Base-by-base conservation (phyloP, 163 green algal species). In the Chlamydomonas reinhardtii region DNA sequence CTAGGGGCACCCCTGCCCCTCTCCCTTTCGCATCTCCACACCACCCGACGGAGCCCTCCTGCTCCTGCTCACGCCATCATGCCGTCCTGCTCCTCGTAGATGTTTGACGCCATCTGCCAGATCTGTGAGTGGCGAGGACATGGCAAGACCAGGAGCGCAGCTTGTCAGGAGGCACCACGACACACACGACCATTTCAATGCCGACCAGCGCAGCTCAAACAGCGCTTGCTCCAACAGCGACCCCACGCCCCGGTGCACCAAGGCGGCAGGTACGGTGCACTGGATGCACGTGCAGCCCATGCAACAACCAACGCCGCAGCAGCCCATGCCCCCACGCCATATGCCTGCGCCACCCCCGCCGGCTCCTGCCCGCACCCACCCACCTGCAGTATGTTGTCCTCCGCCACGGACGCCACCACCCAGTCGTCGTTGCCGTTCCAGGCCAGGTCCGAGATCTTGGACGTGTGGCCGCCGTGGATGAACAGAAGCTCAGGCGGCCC, bases 301-400 rank as follows among this genome's bases (percentile, higher is more conserved):
- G 8, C 43, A 11, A 6, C 43, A 54, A 54, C 43, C 43, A 6
- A 54, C 43, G 6, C 43, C 43, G 43, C 43, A 6, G 16, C 65
- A 11, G 17, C 64, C 34, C 20, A n/a, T n/a, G n/a, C n/a, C n/a
- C n/a, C n/a, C n/a, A n/a, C n/a, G n/a, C n/a, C n/a, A n/a, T n/a
- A n/a, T n/a, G n/a, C n/a, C 77, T 39, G 27, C 37, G 27, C 73
- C 34, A 0, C 25, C 22, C 77, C 61, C 12, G 0, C 27, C 27
- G n/a, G n/a, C n/a, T n/a, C n/a, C n/a, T n/a, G n/a, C n/a, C 9
- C 76, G 14, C 31, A 96, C 48, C 48, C 48, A 17, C 48, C 48
- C 48, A 56, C 93, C 95, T 99, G 97, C 90, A 99, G 91, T 80
- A 99, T 99, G 94, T 99, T 99, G 93, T 99, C 98, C 90, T 99